Evolutionary conservation across 1,284 basidiomycete species (phyloP), one percentile per base, ranked within the genome.

Genomic region (Rhodotorula glutinis): DNA sequence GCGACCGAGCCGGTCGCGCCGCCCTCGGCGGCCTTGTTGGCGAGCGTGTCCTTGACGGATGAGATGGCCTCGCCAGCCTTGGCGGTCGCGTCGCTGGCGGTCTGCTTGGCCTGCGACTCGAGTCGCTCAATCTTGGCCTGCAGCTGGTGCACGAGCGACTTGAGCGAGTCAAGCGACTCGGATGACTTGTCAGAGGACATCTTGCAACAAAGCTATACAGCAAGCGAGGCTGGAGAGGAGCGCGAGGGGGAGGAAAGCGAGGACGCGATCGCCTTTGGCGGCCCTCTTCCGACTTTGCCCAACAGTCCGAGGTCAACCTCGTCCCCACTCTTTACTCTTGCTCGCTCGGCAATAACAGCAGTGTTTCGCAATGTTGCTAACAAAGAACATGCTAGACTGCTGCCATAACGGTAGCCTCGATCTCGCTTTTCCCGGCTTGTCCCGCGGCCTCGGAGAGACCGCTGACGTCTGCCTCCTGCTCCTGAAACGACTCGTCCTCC

Each of bases 131-230:
- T 91, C 82, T 92, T 92, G 60, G 85, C 85, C 75, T 89, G 61
- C 59, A 81, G 79, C 82, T 94, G 89, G 23, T 82, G 77, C 71
- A 92, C 91, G 75, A 95, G 88, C 60, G 84, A 82, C 81, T 95
- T 95, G 82, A 95, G 87, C 80, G 94, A 91, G 76, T 90, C 89
- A 75, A 95, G 29, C 41, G 43, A 27, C 21, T 57, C 56, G 56
- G 56, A 44, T 29, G 60, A 46, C 43, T 33, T 53, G 55, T 57
- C 46, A 61, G 63, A 60, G 38, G 65, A 62, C 63, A 70, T 63
- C 14, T 17, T 51, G 25, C 1, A 16, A 17, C 25, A 17, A 16
- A 11, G 11, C 13, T 51, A 17, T 14, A 46, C 4, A 11, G 21
- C 46, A n/a, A 47, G 46, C 46, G 21, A 23, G 46, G 23, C 11